Base-by-base conservation (phyloP, 176 grass and related monocot species). In the Musa beccarii region DNA sequence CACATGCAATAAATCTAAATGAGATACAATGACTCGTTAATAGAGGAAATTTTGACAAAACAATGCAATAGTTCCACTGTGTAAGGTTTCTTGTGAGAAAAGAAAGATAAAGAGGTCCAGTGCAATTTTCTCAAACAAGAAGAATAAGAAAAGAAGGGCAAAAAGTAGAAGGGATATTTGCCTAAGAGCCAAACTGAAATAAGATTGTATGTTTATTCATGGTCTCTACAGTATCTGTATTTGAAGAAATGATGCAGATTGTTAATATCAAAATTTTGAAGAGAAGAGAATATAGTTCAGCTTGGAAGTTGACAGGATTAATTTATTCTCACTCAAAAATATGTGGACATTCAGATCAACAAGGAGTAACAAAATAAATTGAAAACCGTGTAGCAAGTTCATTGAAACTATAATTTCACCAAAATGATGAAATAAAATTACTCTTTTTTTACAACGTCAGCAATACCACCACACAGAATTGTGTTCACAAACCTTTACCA, bases 401-500 rank as follows among this genome's bases (percentile, higher is more conserved):
- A n/a, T 13, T 19, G 1, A n/a, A 69, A 43, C 1, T 50, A 69
- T 10, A 69, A 69, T 51, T 69, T 50, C 4, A 43, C 34, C 34
- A 6, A 43, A 43, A 43, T 43, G 6, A 43, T 43, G 34, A 43
- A 43, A 43, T 43, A 43, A 43, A 43, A 43, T 43, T 43, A 43
- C 34, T 43, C 34, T 43, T 43, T 2, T 29, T 43, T 43, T 43
- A 0, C 34, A 43, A 43, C 34, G 6, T 43, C 34, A 43, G 34
- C 0, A 43, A 43, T 43, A 43, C 34, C 4, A 43, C 34, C 34
- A 43, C 34, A 43, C 34, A 43, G 34, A 43, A 43, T 43, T 43
- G 34, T 43, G 34, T 43, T 43, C 34, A 78, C 83, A 79, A 53
- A 99, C 95, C 91, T 99, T 99, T 70, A 94, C 82, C 28, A 94